Base-by-base conservation (phyloP, 148 eudicot genomes). In the Dianthus caryophyllus region DNA sequence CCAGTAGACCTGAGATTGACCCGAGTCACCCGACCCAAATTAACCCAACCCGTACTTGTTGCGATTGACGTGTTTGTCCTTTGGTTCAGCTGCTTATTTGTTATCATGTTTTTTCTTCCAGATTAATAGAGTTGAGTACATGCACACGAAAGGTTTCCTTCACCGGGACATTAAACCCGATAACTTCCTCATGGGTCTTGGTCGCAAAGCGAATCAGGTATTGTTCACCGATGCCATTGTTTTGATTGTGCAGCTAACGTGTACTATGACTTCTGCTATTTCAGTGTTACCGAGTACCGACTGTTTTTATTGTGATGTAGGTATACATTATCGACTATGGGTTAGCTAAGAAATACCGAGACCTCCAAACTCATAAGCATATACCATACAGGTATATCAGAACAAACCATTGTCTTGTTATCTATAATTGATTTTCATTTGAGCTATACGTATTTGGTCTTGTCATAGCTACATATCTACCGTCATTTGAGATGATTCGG, bases 121-220 rank as follows among this genome's bases (percentile, higher is more conserved):
- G 96, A 84, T 90, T 56, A 85, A 84, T 59, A 77, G 93, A 78
- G 90, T 90, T 65, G 93, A 87, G 71, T 87, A 87, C 75, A 84
- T 85, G 87, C 96, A 87, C 65, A 80, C 87, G 4, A 87, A 88
- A 83, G 90, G 96, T 53, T 85, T 87, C 73, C 96, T 90, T 79
- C 96, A 90, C 78, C 96, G 96, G 75, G 96, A 90, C 65, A 90
- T 90, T 54, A 90, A 90, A 69, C 96, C 96, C 38, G 96, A 90
- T 72, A 90, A 90, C 72, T 90, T 90, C 61, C 71, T 90, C 53
- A 90, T 90, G 96, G 96, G 96, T 41, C 82, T 90, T 55, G 96
- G 96, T 30, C 88, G 93, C 61, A 90, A 84, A 82, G 93, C 96
- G 13, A 84, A 87, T 77, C 91, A 89, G 89, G 96, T 89, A 81